Conservation (phyloP, 129 eudicot genomes). For the Lactuca saligna region DNA sequence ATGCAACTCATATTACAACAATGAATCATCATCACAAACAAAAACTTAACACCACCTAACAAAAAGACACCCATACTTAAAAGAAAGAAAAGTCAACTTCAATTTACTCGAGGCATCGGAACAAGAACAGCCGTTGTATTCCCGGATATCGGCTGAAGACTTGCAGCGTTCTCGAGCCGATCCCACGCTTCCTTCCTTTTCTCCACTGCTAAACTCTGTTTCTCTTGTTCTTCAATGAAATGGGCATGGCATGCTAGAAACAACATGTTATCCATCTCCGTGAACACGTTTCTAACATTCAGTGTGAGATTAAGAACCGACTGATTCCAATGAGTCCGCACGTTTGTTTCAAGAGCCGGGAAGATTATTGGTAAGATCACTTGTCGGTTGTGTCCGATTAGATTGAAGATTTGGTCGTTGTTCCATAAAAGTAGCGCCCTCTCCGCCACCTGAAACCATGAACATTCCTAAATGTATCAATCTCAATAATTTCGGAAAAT, state of each 20-base stretch:
- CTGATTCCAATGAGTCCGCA: constrained; percentile 84
- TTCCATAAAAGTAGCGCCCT: constrained; percentile 94
- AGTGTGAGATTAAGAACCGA: constrained; percentile 78
- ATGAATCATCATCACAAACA: constrained; percentile 17
- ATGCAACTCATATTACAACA: constrained; percentile 31
- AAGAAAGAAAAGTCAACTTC: neutral
- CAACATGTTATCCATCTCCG: constrained; percentile 80
- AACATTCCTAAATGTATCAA: constrained; percentile 1
- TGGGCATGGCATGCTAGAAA: constrained; percentile 59
- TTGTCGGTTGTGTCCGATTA: constrained; percentile 73
- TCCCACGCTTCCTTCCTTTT: constrained; percentile 76
- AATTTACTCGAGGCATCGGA: constrained; percentile 28
- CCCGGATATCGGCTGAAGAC: constrained; percentile 54
- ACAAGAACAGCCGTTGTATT: constrained; percentile 74
- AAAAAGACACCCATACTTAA: constrained; percentile 21
- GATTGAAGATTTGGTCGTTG: constrained; percentile 72
- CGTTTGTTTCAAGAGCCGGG: constrained; percentile 80
- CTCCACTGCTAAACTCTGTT: constrained; percentile 35
- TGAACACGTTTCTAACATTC: constrained; percentile 67
- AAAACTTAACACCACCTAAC: constrained; percentile 25
- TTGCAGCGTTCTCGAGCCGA: constrained; percentile 63
- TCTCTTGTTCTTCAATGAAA: constrained; percentile 61
- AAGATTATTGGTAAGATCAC: constrained; percentile 73
- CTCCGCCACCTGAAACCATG: constrained; percentile 74
- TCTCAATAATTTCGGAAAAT: neutral